Evolutionary conservation across 177 flowering plant genomes (phyloP).

Genomic region (Tripterygium wilfordii): DNA sequence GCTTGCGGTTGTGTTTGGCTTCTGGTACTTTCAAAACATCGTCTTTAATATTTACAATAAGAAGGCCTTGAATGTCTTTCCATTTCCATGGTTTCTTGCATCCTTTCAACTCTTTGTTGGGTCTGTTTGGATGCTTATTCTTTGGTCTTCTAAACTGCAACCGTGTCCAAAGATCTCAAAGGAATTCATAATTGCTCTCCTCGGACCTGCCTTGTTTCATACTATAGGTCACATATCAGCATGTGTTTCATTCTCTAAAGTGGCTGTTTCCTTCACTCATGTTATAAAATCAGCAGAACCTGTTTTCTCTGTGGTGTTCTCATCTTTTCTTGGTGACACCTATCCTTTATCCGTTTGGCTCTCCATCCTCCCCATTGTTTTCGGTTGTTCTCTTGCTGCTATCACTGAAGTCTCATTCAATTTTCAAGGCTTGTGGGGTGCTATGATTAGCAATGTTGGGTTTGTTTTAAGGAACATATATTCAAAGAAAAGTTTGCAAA

Average conservation of each 20-base stretch:
- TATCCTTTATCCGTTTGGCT: constrained; percentile 81
- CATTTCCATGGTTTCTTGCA: constrained; percentile 85
- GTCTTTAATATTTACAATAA: constrained; percentile 92
- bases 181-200: constrained; percentile 67
- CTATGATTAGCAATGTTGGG: constrained; percentile 85
- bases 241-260: constrained; percentile 85
- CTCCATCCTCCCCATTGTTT: constrained; percentile 73
- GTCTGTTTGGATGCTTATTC: constrained; percentile 71
- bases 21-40: constrained; percentile 85
- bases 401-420: constrained; percentile 87
- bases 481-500: constrained; percentile 69
- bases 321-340: constrained; percentile 65
- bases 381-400: constrained; percentile 84
- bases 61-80: constrained; percentile 70
- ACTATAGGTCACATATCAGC: constrained; percentile 90
- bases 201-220: constrained; percentile 88
- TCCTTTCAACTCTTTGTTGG: constrained; percentile 78
- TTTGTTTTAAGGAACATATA: constrained; percentile 86
- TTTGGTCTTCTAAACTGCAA: constrained; percentile 70
- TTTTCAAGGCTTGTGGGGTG: constrained; percentile 76
- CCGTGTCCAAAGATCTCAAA: constrained; percentile 71
- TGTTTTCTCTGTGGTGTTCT: constrained; percentile 75
- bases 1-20: constrained; percentile 67
- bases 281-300: constrained; percentile 91
- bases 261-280: constrained; percentile 92